phyloP scores from a whole-genome alignment of 2,329 filamentous ascomycete species.

The Microdochium bolleyi region DNA sequence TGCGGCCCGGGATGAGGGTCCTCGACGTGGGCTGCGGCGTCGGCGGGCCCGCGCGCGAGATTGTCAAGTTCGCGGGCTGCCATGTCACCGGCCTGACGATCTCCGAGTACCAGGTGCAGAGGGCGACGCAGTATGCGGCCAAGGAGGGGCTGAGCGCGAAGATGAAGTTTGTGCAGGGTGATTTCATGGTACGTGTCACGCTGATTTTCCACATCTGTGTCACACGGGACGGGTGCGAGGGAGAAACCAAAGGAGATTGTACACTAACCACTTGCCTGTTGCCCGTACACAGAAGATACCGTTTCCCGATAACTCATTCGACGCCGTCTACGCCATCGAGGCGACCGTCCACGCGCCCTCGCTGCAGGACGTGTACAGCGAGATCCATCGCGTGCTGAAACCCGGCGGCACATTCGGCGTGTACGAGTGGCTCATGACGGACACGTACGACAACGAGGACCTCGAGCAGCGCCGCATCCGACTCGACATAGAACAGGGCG shows the following conservation, averaged over 20 bases:
- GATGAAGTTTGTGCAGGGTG: constrained; percentile 62
- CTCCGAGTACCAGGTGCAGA: constrained; percentile 75
- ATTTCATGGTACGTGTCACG: constrained; percentile 66
- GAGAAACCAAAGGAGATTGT: too few relatives aligned
- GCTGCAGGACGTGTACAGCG: constrained; percentile 63
- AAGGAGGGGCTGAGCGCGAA: constrained; percentile 59
- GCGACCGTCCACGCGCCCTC: constrained; percentile 69
- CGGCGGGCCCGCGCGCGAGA: constrained; percentile 67
- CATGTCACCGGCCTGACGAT: constrained; percentile 69
- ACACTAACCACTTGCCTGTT: neutral
- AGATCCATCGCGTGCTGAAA: constrained; percentile 69
- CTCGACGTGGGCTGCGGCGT: constrained; percentile 73
- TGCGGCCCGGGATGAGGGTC: constrained; percentile 59
- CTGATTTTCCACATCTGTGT: too few relatives aligned
- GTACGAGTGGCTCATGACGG: constrained; percentile 77
- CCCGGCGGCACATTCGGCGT: constrained; percentile 70
- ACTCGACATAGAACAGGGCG: constrained; percentile 67
- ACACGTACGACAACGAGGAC: constrained; percentile 63
- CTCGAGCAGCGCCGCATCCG: constrained; percentile 60
- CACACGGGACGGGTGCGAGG: too few relatives aligned
- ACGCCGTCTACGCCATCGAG: constrained; percentile 72
- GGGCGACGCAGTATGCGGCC: constrained; percentile 58
- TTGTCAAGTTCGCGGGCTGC: constrained; percentile 63
- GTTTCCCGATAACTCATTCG: constrained; percentile 64
- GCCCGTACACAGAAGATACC: constrained; percentile 50